Evolutionary conservation across 176 grass and related monocot species (phyloP).

Genomic region (maize (Zea mays)): DNA sequence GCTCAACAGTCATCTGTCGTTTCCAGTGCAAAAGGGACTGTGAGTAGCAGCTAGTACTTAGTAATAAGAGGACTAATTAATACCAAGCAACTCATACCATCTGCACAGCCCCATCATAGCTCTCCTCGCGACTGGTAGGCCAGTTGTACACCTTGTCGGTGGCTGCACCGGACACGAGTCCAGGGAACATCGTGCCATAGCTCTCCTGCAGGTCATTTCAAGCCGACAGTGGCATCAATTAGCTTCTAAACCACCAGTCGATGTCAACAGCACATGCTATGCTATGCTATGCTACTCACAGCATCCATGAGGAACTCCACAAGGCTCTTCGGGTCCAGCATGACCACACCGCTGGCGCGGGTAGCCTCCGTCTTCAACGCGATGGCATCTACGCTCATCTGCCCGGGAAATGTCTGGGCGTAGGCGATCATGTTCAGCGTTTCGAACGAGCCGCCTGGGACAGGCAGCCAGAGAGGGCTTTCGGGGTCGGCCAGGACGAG

Average conservation of each 20-base stretch:
- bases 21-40: conserved; percentile 11
- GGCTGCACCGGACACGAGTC: conserved; percentile 34
- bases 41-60: not conserved
- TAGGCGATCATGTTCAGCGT: conserved; percentile 47
- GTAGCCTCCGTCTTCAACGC: conserved; percentile 50
- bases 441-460: conserved; percentile 35
- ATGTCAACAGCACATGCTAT: not conserved
- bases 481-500: conserved; percentile 21
- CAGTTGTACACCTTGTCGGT: conserved; percentile 33
- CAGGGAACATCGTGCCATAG: conserved; percentile 48
- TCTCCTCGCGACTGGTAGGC: not conserved
- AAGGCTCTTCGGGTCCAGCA: conserved; percentile 33
- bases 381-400: not conserved
- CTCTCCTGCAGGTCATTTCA: conserved; percentile 47
- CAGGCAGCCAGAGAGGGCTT: conserved; percentile 44
- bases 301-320: conserved; percentile 50
- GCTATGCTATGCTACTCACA: conserved; percentile 36
- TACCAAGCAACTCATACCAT: conserved; percentile 44
- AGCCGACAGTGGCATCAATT: not conserved
- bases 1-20: conserved; percentile 49
- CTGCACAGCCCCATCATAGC: conserved; percentile 50
- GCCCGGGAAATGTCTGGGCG: conserved; percentile 21
- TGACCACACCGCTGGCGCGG: conserved; percentile 39
- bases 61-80: too few species aligned
- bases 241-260: not conserved